Evolutionary conservation across 805 yeast species (phyloP), one percentile per base, ranked within the genome.

Genomic region (Candida takata): DNA sequence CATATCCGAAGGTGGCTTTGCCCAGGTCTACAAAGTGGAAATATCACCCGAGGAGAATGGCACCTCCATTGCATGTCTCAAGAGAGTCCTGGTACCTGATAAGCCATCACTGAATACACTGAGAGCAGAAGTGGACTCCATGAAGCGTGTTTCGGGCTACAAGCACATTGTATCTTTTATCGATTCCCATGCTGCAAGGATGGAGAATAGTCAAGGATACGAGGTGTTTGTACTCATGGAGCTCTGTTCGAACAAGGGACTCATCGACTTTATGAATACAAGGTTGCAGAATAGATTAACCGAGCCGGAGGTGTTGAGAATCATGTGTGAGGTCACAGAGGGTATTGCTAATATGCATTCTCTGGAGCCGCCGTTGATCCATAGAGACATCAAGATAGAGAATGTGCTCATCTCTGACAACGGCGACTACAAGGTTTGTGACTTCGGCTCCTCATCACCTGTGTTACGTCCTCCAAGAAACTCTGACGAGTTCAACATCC

Each of bases 101-200:
- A 92, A 92, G 59, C 73, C 77, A 51, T 83, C 82, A 35, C 68
- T 92, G 55, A 85, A 84, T 49, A 72, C 80, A 17, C 65, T 92
- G 34, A 67, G 97, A 43, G 95, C 94, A 27, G 99, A 92, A 58
- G 98, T 92, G 12, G 97, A 92, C 55, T 95, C 97, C 10, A 90
- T 92, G 97, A 84, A 85, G 60, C 68, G 95, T 19, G 66, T 92
- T 24, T 67, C 79, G 42, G 95, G 95, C 8, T 74, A 83, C 45
- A 71, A 72, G 31, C 79, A 80, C 54, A 77, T 92, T 42, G 98
- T 92, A 2, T 78, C 85, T 3, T 92, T 92, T 57, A 84, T 87
- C 35, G 98, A 92, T 58, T 85, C 96, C 3, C 96, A 92, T 62
- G 98, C 98, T 6, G 77, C 94, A 10, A 70, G 94, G 48, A 62